phyloP scores from a whole-genome alignment of 208 protist genomes.

The Trypanosomatidae sp. region DNA sequence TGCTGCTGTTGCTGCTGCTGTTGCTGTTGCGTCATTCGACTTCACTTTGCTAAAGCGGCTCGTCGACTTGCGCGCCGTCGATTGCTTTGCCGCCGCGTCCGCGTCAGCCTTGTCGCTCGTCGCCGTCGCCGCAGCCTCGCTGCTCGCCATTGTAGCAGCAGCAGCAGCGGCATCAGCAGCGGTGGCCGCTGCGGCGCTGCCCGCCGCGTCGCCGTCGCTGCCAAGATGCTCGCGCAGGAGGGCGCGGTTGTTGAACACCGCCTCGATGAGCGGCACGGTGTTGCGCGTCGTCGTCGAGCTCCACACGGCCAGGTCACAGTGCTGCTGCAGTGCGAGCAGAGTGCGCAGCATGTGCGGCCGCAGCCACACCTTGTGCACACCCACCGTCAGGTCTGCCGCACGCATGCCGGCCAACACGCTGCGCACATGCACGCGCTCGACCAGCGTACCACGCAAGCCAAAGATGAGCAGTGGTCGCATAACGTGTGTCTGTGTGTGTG shows the following conservation, averaged over 20 bases:
- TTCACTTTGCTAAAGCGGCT: conserved; percentile 5
- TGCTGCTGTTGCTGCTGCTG: neutral
- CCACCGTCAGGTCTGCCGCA: conserved; percentile 47
- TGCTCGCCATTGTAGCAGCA: neutral
- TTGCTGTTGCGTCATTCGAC: neutral
- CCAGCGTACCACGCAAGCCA: conserved; percentile 72
- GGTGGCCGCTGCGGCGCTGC: neutral
- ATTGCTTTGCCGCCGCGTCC: neutral
- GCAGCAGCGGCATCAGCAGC: neutral
- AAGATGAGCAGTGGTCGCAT: conserved; percentile 74
- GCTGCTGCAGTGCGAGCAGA: conserved; percentile 38
- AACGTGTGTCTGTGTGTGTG: neutral
- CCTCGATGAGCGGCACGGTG: conserved; percentile 62
- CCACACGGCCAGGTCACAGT: conserved; percentile 79
- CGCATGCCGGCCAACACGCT: conserved; percentile 42
- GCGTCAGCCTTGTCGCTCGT: conserved; percentile 1
- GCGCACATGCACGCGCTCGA: conserved; percentile 69
- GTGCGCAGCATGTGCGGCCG: conserved; percentile 50
- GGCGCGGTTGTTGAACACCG: conserved; percentile 27
- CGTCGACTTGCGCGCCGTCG: too few species aligned
- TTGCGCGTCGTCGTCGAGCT: conserved; percentile 80
- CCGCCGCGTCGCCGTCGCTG: neutral
- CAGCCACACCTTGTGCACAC: conserved; percentile 69
- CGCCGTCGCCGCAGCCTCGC: neutral
- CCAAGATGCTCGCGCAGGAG: neutral